Base-by-base conservation (phyloP, 2,329 filamentous ascomycete genomes). In the Colletotrichum sp. region DNA sequence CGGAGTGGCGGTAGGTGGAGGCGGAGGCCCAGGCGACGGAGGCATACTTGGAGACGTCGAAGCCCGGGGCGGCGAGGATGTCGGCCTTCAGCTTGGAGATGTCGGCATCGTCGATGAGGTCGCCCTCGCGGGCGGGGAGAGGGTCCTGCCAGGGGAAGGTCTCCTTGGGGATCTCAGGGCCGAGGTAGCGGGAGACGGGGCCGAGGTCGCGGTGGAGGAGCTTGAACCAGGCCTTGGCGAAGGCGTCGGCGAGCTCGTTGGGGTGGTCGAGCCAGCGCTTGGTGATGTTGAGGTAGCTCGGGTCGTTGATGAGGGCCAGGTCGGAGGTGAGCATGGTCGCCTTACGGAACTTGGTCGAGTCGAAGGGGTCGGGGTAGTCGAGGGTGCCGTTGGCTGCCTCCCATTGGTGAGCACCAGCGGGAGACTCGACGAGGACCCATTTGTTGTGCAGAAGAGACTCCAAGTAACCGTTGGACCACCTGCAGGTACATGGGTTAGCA, bases 151-250 rank as follows among this genome's bases (percentile, higher is more conserved):
- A 96, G 80, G 92, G 81, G n/a, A 93, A 87, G 15, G 88, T 87
- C 87, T 96, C 93, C 69, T 88, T 86, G 64, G 94, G 94, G 21
- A 95, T 88, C 84, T 96, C 94, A 2, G 94, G 94, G 34, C 94
- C 94, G 62, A 95, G 81, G 88, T 94, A 96, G 82, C 93, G 93
- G 28, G 89, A 82, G 70, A 91, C 87, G 58, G 94, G 94, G 18
- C 94, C 94, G 86, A 96, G 90, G 83, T 96, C 94, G 86, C 94
- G 94, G 87, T 96, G 94, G 38, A 94, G 88, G 56, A 96, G 90
- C 91, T 96, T 96, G 91, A 95, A 96, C 94, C 94, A 96, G 16
- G 94, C 94, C 66, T 91, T 91, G 26, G 90, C 88, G 81, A 96
- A 96, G 10, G 90, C 92, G 76, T 95, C 91, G 70, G 88, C 89